Conservation (phyloP, 768 basidiomycete species). For the Lyophyllum semitale region DNA sequence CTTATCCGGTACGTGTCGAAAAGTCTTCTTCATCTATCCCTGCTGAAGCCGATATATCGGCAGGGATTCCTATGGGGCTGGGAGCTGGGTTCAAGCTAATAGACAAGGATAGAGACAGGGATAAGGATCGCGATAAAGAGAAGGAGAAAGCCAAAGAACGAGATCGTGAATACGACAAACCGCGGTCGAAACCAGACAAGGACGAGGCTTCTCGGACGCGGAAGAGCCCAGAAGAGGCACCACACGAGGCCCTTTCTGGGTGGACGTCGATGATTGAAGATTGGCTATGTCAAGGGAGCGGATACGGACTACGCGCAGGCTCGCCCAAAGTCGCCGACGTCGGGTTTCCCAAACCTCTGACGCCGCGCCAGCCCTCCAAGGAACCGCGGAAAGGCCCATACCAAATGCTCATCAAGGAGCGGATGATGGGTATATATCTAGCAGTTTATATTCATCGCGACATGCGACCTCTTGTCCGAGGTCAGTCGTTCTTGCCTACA, state of each 20-base stretch:
- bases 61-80: slow-evolving; percentile 78
- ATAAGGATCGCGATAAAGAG: slow-evolving; percentile 43
- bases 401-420: slow-evolving; percentile 81
- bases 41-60: neutral
- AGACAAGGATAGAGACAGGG: slow-evolving; percentile 46
- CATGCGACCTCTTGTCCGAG: slow-evolving; percentile 61
- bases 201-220: slow-evolving; percentile 31
- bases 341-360: slow-evolving; percentile 41
- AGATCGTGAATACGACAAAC: slow-evolving; percentile 32
- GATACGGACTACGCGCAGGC: slow-evolving; percentile 26
- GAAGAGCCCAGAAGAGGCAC: slow-evolving; percentile 36
- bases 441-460: slow-evolving; percentile 77
- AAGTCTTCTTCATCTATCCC: neutral
- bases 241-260: slow-evolving; percentile 44
- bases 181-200: slow-evolving; percentile 34
- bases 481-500: slow-evolving; percentile 29
- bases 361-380: slow-evolving; percentile 40
- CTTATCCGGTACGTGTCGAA: slow-evolving; percentile 52
- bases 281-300: slow-evolving; percentile 58
- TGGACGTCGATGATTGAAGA: slow-evolving; percentile 81
- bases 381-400: slow-evolving; percentile 71
- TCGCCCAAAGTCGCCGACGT: slow-evolving; percentile 45
- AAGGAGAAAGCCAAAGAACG: slow-evolving; percentile 32
- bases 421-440: slow-evolving; percentile 88
- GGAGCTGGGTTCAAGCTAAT: slow-evolving; percentile 77